Base-by-base conservation (phyloP, 2,329 filamentous ascomycete genomes). In the Hawksworthiomyces lignivorus region DNA sequence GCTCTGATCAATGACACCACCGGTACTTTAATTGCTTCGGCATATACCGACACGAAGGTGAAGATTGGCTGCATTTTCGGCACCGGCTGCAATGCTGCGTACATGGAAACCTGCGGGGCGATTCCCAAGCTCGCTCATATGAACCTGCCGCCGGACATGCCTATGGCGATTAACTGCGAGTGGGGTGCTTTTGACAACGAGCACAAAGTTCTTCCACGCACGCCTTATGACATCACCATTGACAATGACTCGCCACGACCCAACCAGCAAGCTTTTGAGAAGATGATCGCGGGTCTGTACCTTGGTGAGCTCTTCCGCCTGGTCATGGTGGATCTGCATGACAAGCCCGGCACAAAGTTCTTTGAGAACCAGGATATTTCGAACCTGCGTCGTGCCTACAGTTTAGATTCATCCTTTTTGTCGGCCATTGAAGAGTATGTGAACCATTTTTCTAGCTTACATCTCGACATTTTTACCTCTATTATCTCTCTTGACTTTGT, bases 1-100 rank as follows among this genome's bases (percentile, higher is more conserved):
- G 92, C 92, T 27, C 67, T 98, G 61, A 92, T 97, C 67, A 98
- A 98, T 62, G 92, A 98, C 62, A 98, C 92, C 36, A 97, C 90
- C 15, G 92, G 92, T 55, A 98, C 92, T 24, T 71, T 98, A 56
- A 94, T 98, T 56, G 92, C 92, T 47, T 97, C 90, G 20, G 84
- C 87, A 22, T 98, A 98, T 67, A 97, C 90, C n/a, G 89, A 98
- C 60, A 70, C 82, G 34, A 79, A 82, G 53, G 94, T 96, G 77
- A 88, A 81, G 67, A 92, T 97, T 56, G 92, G 92, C 43, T 96
- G 90, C 65, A 98, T 98, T 59, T 98, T 98, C 56, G 92, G 92
- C 54, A 98, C 92, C 11, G 92, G 92, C 46, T 96, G 92, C 69
- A 98, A 98, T 57, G 92, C 90, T 30, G 92, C 92, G 29, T 98